Evolutionary conservation across 2,329 filamentous ascomycete genomes (phyloP).

Genomic region (Aspergillus thermomutatus): DNA sequence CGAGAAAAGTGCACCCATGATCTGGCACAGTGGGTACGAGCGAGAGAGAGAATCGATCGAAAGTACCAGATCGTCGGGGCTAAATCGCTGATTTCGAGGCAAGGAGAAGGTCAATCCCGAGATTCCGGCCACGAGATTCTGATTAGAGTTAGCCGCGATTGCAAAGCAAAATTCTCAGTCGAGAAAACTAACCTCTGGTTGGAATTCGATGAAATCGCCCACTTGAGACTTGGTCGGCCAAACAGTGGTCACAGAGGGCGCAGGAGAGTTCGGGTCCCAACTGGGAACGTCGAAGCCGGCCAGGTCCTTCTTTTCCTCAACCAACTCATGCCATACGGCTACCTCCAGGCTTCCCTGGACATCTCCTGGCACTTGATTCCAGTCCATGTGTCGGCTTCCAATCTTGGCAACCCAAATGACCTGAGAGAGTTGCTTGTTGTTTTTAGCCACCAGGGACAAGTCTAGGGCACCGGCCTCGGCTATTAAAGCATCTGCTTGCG

Average conservation of each 20-base stretch:
- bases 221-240: conserved; percentile 40
- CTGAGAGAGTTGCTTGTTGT: conserved; percentile 68
- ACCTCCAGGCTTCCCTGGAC: conserved; percentile 73
- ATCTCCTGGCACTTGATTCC: conserved; percentile 81
- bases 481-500: conserved; percentile 75
- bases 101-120: conserved; percentile 73
- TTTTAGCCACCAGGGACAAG: conserved; percentile 67
- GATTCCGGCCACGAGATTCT: conserved; percentile 85
- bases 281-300: conserved; percentile 63
- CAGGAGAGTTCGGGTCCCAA: conserved; percentile 51
- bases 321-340: conserved; percentile 87
- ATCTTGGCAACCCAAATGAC: conserved; percentile 91
- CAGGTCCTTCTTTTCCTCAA: conserved; percentile 64
- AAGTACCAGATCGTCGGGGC: conserved; percentile 74
- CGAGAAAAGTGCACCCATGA: conserved; percentile 76
- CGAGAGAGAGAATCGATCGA: conserved; percentile 77
- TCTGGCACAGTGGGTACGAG: conserved; percentile 74
- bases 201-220: conserved; percentile 76
- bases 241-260: conserved; percentile 45
- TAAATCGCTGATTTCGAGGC: conserved; percentile 70
- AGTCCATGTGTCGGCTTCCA: conserved; percentile 89
- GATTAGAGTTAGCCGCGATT: conserved; percentile 4
- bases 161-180: neutral
- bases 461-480: conserved; percentile 85
- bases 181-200: conserved; percentile 53